Evolutionary conservation across 768 basidiomycete species (phyloP).

Genomic region (Lactarius deliciosus): DNA sequence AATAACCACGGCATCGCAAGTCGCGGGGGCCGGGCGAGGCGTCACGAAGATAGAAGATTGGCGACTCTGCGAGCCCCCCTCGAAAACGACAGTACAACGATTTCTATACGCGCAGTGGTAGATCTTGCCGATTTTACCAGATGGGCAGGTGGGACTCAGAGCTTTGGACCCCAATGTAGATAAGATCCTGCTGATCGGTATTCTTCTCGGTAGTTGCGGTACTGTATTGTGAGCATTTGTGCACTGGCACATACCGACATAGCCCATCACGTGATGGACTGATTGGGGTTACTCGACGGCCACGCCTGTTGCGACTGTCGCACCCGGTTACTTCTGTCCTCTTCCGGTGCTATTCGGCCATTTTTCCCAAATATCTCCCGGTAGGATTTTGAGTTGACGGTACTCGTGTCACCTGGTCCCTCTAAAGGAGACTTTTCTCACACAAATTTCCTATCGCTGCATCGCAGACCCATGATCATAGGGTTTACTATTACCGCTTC

Average conservation of each 20-base stretch:
- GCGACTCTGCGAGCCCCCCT: neutral
- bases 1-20: neutral
- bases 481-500: neutral
- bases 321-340: neutral
- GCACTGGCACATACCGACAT: no score
- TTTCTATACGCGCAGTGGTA: neutral
- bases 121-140: neutral
- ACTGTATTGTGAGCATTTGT: neutral
- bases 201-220: neutral
- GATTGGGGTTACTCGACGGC: neutral
- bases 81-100: neutral
- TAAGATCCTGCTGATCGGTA: neutral
- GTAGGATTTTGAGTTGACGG: slow-evolving; percentile 5
- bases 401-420: neutral
- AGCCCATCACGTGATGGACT: neutral
- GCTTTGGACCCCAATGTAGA: slow-evolving; percentile 4
- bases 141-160: neutral
- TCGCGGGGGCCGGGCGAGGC: neutral
- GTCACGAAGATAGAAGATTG: neutral
- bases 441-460: slow-evolving; percentile 7
- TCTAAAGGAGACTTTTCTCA: neutral
- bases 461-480: slow-evolving; percentile 1
- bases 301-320: neutral
- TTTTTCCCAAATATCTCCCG: neutral
- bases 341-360: slow-evolving; percentile 1